Conservation (phyloP, 2,329 filamentous ascomycete genomes). For the Colletotrichum viniferum region DNA sequence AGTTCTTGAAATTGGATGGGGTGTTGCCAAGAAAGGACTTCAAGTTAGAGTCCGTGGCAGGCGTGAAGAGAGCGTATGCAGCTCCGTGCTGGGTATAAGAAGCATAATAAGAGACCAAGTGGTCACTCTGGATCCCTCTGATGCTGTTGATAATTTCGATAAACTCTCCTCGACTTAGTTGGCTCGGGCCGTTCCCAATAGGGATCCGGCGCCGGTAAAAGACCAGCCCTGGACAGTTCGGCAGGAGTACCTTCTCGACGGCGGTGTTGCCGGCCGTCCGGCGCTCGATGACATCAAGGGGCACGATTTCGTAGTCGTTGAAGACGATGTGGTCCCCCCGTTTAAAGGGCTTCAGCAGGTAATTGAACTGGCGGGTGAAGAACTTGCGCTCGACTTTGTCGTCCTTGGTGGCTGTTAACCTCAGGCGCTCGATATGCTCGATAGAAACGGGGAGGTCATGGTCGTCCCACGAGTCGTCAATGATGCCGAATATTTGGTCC, state of each 20-base stretch:
- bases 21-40: conserved; percentile 70
- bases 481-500: conserved; percentile 75
- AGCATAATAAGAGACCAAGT: conserved; percentile 73
- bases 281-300: conserved; percentile 69
- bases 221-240: conserved; percentile 60
- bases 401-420: conserved; percentile 63
- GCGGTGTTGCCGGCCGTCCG: conserved; percentile 44
- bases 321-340: conserved; percentile 68
- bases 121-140: conserved; percentile 65
- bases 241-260: conserved; percentile 66
- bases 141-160: conserved; percentile 64
- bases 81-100: conserved; percentile 70
- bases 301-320: conserved; percentile 70
- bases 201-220: conserved; percentile 64
- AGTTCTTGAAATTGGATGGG: conserved; percentile 64
- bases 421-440: conserved; percentile 68
- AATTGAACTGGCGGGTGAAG: conserved; percentile 72
- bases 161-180: conserved; percentile 59
- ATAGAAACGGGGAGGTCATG: conserved; percentile 72
- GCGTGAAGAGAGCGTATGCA: conserved; percentile 71
- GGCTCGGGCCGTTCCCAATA: conserved; percentile 49
- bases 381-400: conserved; percentile 71
- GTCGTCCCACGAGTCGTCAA: conserved; percentile 80
- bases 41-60: conserved; percentile 69
- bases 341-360: conserved; percentile 67